Evolutionary conservation across 768 basidiomycete species (phyloP), one percentile per base, ranked within the genome.

Genomic region (Mycena rosella): DNA sequence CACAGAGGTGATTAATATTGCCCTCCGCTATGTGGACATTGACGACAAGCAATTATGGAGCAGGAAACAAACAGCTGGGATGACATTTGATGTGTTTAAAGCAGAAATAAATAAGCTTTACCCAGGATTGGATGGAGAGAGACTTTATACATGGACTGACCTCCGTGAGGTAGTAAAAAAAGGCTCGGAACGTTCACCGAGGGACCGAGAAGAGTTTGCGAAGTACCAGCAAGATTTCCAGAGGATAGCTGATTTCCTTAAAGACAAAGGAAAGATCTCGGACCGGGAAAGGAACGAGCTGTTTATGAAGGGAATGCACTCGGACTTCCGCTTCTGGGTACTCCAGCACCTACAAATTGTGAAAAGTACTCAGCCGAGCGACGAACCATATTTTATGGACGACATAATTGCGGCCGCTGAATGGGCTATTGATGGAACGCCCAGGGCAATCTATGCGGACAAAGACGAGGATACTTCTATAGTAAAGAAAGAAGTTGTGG

Each of bases 241-340:
- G n/a, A 2, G 30, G 8, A 29, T 34, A 4, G 51, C 30, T 17
- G 51, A 52, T 20, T 52, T 26, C 22, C 20, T 52, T 5, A 26
- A 34, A 20, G 32, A 2, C 15, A 24, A 52, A 13, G 32, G 20
- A 9, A 55, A 55, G 20, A 55, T 55, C 34, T 55, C 53, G 6
- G 34, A 36, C 22, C 34, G 53, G 11, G 53, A 55, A 22, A 38
- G 2, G 22, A 38, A 55, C 34, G 36, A 55, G 17, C 14, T 6
- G 9, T 55, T 55, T 22, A 55, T 55, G 53, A 38, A 26, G 17
- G 53, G 53, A 9, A 55, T 55, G 4, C n/a, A 38, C 15, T 10
- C 53, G 11, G 53, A 55, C 34, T 55, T 55, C 53, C 34, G 36
- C 53, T 55, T 55, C 22, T 10, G 53, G 22, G 53, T 55, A 2